These are phyloP conservation scores for Eruca vesicaria DNA, from an alignment of 441 rosid species.

Conservation along the genomic window DNA sequence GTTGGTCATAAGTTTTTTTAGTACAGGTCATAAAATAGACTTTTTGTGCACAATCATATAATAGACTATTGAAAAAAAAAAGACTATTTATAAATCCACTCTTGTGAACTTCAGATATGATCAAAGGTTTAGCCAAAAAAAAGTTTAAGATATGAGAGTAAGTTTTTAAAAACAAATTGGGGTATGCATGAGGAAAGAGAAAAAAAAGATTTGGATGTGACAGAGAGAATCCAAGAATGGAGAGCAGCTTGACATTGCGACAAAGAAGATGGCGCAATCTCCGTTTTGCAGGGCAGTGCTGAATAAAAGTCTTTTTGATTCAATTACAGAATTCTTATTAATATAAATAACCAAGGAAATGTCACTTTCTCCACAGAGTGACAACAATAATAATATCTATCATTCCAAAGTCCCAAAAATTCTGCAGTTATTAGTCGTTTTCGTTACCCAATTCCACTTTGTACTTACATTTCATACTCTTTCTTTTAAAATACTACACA, in stretches of 20 bases:
- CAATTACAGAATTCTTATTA: neutral
- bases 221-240: constrained; percentile 32
- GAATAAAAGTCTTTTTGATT: constrained; percentile 5
- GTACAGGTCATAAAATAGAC: no score
- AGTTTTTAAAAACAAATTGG: no score
- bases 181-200: neutral
- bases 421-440: constrained; percentile 33
- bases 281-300: constrained; percentile 22
- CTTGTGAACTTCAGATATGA: neutral
- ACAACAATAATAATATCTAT: constrained; percentile 23
- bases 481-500: neutral
- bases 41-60: no score
- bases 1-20: neutral
- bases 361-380: constrained; percentile 35
- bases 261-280: constrained; percentile 39
- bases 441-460: constrained; percentile 7
- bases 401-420: constrained; percentile 30
- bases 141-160: neutral
- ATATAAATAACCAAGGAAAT: constrained; percentile 17
- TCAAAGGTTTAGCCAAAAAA: no score
- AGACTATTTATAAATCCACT: neutral
- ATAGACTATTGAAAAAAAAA: neutral
- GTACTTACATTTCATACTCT: neutral
- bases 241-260: constrained; percentile 39
- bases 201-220: constrained; percentile 25